Conservation (phyloP, 2,329 filamentous ascomycete genomes). For the Clonostachys sp. region DNA sequence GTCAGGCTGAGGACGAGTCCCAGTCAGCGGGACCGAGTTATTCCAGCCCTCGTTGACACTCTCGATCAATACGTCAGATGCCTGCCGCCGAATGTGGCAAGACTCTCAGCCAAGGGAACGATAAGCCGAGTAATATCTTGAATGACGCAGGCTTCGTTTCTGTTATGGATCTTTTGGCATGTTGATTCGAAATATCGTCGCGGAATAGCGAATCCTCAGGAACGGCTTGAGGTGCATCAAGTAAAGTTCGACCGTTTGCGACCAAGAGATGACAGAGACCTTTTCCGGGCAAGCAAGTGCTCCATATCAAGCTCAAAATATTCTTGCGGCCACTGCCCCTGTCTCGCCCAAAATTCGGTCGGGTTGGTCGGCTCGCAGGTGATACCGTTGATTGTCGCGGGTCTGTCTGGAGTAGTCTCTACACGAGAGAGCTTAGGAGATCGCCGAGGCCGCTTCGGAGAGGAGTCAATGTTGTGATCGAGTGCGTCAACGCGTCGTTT, state of each 20-base stretch:
- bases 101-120: no score
- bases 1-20: constrained; percentile 29
- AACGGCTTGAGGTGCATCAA: no score
- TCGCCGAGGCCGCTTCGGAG: not conserved
- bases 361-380: not conserved
- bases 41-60: constrained; percentile 10
- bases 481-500: not conserved
- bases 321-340: not conserved
- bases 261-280: not conserved
- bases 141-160: no score
- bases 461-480: not conserved
- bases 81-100: no score
- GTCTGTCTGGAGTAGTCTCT: not conserved
- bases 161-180: no score
- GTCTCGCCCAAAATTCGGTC: not conserved
- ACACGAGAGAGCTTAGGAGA: not conserved
- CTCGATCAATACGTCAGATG: constrained; percentile 19
- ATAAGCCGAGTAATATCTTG: no score
- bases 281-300: not conserved
- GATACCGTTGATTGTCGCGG: not conserved
- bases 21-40: not conserved
- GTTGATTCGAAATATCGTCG: no score
- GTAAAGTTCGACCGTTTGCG: not conserved
- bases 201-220: no score
- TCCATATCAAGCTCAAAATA: not conserved